Evolutionary conservation across 805 yeast genomes (phyloP).

Genomic region (Hanseniaspora lindneri): DNA sequence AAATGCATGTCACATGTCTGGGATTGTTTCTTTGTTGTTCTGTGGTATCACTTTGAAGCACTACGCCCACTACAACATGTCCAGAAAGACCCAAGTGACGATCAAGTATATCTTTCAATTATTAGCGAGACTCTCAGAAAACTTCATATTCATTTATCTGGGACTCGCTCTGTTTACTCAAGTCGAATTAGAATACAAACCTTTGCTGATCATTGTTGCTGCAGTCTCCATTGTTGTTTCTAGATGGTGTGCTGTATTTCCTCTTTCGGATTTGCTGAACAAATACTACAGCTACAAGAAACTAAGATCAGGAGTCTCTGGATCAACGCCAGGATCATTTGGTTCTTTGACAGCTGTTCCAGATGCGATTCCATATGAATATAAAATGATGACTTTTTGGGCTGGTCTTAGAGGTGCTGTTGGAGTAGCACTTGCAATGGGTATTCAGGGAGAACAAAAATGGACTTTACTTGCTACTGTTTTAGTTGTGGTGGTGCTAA

Average conservation of each 20-base stretch:
- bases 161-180: conserved; percentile 93
- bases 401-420: conserved; percentile 98
- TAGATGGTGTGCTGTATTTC: conserved; percentile 95
- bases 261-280: conserved; percentile 73
- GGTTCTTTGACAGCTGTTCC: conserved; percentile 31
- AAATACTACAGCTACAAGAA: conserved; percentile 57
- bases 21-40: conserved; percentile 85
- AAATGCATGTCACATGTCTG: conserved; percentile 98
- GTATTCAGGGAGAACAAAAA: conserved; percentile 87
- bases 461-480: conserved; percentile 86
- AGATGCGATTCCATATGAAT: conserved; percentile 87
- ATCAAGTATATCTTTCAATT: conserved; percentile 89
- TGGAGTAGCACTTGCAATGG: conserved; percentile 97
- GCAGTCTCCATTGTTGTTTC: conserved; percentile 85
- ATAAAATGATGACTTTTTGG: conserved; percentile 99
- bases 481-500: conserved; percentile 86
- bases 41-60: conserved; percentile 96
- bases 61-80: conserved; percentile 95
- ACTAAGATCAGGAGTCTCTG: conserved; percentile 34
- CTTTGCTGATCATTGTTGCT: conserved; percentile 80
- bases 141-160: conserved; percentile 87
- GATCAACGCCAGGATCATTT: conserved; percentile 10
- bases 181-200: conserved; percentile 89
- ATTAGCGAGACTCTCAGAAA: conserved; percentile 88
- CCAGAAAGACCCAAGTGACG: conserved; percentile 91